A percentile compares a stretch with the other conserved stretches of the same genome.
Evolutionary conservation across 2,329 filamentous ascomycete species (phyloP).

Genomic region (Ramularia endophylla): DNA sequence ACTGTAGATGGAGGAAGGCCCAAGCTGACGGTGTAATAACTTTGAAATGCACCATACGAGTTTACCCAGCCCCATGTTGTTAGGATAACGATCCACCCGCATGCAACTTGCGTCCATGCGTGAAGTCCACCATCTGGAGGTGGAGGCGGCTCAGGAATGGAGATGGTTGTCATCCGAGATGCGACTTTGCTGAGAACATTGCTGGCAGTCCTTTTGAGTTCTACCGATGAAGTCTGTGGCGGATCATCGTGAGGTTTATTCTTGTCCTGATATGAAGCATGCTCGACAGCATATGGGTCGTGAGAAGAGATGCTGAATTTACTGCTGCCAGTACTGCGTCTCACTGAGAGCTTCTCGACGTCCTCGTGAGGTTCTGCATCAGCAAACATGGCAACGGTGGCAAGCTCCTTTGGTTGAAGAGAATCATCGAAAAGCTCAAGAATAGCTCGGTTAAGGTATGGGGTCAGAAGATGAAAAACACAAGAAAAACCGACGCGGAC

Average conservation of each 20-base stretch:
- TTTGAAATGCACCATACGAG: constrained; percentile 41
- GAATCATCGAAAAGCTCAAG: too few relatives aligned
- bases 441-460: too few relatives aligned
- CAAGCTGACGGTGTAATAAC: constrained; percentile 39
- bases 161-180: constrained; percentile 32
- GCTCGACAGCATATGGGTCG: constrained; percentile 20
- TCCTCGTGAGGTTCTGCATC: too few relatives aligned
- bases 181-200: constrained; percentile 29
- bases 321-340: constrained; percentile 6
- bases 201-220: constrained; percentile 23
- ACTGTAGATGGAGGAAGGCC: constrained; percentile 38
- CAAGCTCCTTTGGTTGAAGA: too few relatives aligned
- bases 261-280: constrained; percentile 12
- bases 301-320: constrained; percentile 14
- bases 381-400: too few relatives aligned
- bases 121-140: constrained; percentile 40
- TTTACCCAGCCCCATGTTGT: constrained; percentile 30
- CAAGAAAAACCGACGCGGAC: too few relatives aligned
- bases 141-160: constrained; percentile 30
- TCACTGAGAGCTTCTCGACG: too few relatives aligned
- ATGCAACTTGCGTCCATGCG: constrained; percentile 33
- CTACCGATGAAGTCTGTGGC: too few relatives aligned
- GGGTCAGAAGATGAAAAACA: too few relatives aligned
- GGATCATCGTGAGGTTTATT: too few relatives aligned
- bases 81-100: constrained; percentile 31